phyloP scores from a whole-genome alignment of 495 filamentous ascomycete genomes.

The Lindgomyces ingoldianus region DNA sequence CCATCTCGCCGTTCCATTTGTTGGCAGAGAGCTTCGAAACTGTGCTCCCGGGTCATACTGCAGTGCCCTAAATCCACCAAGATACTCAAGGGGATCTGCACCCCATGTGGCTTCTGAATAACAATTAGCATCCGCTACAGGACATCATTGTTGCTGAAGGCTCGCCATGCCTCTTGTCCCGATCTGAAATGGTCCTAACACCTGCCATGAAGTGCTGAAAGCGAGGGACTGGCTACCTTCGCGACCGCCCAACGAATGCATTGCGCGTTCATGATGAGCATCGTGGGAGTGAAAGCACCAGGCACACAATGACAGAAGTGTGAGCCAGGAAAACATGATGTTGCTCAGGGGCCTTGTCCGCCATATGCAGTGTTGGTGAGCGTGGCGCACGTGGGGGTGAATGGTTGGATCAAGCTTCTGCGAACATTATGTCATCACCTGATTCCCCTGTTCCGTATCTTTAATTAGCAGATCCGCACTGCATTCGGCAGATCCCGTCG shows the following conservation, averaged over 20 bases:
- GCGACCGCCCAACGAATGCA: constrained; percentile 11
- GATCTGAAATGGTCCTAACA: constrained; percentile 62
- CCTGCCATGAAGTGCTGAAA: constrained; percentile 52
- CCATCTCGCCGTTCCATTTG: constrained; percentile 55
- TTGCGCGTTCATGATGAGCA: constrained; percentile 14
- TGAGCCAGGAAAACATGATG: not conserved
- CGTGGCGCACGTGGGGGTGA: not conserved
- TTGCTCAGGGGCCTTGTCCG: not conserved
- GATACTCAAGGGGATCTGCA: constrained; percentile 57
- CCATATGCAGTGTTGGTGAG: too few species aligned
- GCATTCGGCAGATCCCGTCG: not conserved
- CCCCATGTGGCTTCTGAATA: constrained; percentile 60
- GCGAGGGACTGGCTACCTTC: constrained; percentile 30
- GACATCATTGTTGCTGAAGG: not conserved
- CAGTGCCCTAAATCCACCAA: constrained; percentile 55
- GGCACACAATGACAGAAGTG: not conserved
- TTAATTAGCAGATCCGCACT: not conserved
- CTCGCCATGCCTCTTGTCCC: constrained; percentile 58
- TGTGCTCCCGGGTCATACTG: constrained; percentile 44
- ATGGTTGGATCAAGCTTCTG: too few species aligned
- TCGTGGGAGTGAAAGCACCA: constrained; percentile 1
- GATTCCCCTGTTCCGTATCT: not conserved
- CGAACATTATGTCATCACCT: not conserved
- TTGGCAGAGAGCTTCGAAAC: constrained; percentile 54
- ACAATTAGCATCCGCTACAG: constrained; percentile 5